phyloP scores from a whole-genome alignment of 495 filamentous ascomycete genomes.

The Ascobolus immersus region DNA sequence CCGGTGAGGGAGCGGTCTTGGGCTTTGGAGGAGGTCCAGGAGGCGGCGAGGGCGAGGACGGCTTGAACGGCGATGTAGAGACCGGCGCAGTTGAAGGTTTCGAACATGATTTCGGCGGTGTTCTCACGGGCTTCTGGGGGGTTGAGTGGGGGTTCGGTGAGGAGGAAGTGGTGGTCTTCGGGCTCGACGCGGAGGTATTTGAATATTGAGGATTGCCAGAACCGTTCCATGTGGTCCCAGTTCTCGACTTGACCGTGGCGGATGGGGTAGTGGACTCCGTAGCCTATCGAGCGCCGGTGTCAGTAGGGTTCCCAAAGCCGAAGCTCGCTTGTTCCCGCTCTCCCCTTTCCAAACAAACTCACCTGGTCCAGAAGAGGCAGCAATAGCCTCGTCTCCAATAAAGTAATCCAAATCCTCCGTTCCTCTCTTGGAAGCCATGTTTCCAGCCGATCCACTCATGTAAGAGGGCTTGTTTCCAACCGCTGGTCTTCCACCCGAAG shows the following conservation, averaged over 20 bases:
- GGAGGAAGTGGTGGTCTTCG: slow-evolving; percentile 91
- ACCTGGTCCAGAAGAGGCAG: slow-evolving; percentile 63
- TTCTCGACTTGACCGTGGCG: slow-evolving; percentile 95
- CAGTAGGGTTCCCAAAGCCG: too few species aligned
- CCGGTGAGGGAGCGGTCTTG: slow-evolving; percentile 90
- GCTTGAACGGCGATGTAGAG: slow-evolving; percentile 97
- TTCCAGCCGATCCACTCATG: slow-evolving; percentile 56
- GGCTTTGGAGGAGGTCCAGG: slow-evolving; percentile 95
- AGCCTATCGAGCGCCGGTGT: slow-evolving; percentile 29
- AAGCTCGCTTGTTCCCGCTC: too few species aligned
- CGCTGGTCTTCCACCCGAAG: slow-evolving; percentile 59
- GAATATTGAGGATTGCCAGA: slow-evolving; percentile 99
- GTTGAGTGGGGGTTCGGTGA: slow-evolving; percentile 91
- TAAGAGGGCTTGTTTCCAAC: slow-evolving; percentile 88
- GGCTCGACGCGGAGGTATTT: slow-evolving; percentile 95
- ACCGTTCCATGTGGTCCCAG: slow-evolving; percentile 98
- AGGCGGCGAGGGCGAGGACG: slow-evolving; percentile 82
- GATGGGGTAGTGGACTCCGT: slow-evolving; percentile 90
- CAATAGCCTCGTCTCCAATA: slow-evolving; percentile 86
- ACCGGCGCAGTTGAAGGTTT: slow-evolving; percentile 96
- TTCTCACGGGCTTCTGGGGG: slow-evolving; percentile 97
- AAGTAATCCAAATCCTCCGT: slow-evolving; percentile 97
- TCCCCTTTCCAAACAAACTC: slow-evolving; percentile 9
- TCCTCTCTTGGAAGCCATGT: slow-evolving; percentile 74
- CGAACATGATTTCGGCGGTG: slow-evolving; percentile 98